These are phyloP conservation scores for Leccinum truebloodii DNA, from an alignment of 768 basidiomycete species.

Conservation along the genomic window DNA sequence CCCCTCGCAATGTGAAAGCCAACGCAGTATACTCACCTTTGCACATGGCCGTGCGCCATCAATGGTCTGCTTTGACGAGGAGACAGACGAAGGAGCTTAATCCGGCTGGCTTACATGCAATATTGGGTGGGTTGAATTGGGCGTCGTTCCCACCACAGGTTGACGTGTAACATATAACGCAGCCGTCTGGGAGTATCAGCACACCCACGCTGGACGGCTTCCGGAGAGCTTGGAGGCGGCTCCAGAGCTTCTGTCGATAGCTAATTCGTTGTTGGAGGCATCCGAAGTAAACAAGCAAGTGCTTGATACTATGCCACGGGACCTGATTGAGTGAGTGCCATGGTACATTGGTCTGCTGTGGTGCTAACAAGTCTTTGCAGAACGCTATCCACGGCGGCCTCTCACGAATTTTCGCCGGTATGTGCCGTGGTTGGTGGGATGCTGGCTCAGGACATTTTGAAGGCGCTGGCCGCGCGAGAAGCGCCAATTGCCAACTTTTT, in stretches of 20 bases:
- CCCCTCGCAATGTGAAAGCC: conserved; percentile 57
- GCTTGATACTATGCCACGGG: conserved; percentile 54
- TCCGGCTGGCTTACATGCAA: conserved; percentile 66
- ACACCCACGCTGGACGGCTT: conserved; percentile 52
- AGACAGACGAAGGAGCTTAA: conserved; percentile 84
- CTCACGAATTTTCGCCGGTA: conserved; percentile 87
- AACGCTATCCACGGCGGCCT: conserved; percentile 64
- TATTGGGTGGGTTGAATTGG: conserved; percentile 57
- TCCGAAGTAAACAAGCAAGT: conserved; percentile 74
- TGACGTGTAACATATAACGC: conserved; percentile 18
- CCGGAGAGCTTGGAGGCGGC: conserved; percentile 51
- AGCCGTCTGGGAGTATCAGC: conserved; percentile 88
- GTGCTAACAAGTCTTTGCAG: conserved; percentile 43
- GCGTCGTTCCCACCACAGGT: not conserved
- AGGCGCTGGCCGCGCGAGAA: conserved; percentile 87
- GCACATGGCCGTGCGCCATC: conserved; percentile 59
- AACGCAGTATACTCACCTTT: conserved; percentile 68
- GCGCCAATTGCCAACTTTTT: conserved; percentile 93
- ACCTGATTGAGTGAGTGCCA: conserved; percentile 57
- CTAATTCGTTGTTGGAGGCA: conserved; percentile 56
- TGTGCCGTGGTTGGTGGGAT: conserved; percentile 95
- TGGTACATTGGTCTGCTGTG: not conserved
- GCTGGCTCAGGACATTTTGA: conserved; percentile 92
- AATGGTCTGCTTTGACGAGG: conserved; percentile 70
- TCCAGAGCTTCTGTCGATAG: conserved; percentile 62